These are phyloP conservation scores for Wickerhamomyces sp. DNA, from an alignment of 1,139 yeast genomes.

Conservation along the genomic window DNA sequence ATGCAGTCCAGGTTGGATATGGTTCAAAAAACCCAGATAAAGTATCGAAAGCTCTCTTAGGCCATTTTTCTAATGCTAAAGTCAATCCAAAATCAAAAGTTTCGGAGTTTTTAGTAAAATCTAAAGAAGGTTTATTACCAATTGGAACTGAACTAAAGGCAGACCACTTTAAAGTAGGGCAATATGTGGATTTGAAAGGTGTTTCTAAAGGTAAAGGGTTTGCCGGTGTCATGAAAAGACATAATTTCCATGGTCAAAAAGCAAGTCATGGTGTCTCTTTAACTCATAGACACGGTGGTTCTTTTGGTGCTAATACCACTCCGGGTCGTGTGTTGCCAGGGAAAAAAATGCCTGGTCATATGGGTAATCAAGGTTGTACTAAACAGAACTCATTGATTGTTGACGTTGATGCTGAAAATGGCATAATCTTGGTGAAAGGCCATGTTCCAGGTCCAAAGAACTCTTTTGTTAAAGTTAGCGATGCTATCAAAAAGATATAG, in stretches of 20 bases:
- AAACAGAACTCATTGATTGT: conserved; percentile 73
- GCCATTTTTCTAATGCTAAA: conserved; percentile 75
- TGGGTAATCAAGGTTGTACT: conserved; percentile 79
- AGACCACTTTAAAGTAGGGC: conserved; percentile 80
- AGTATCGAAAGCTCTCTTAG: conserved; percentile 60
- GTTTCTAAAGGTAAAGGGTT: conserved; percentile 93
- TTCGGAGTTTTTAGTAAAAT: conserved; percentile 75
- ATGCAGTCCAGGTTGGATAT: conserved; percentile 85
- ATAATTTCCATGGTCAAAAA: conserved; percentile 83
- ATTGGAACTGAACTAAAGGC: conserved; percentile 79
- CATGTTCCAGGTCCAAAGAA: conserved; percentile 90
- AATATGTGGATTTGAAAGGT: conserved; percentile 75
- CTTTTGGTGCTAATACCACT: conserved; percentile 85
- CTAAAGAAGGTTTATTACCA: conserved; percentile 61
- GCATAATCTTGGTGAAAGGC: conserved; percentile 81
- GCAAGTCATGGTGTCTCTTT: conserved; percentile 96
- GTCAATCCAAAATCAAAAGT: conserved; percentile 80
- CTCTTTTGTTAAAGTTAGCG: conserved; percentile 68
- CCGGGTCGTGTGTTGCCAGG: conserved; percentile 98
- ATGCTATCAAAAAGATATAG: conserved; percentile 42
- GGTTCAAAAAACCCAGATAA: conserved; percentile 65
- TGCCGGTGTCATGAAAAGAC: conserved; percentile 97
- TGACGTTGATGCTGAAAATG: conserved; percentile 75
- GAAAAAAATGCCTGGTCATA: conserved; percentile 96
- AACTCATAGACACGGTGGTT: conserved; percentile 96